A percentile compares a stretch with the other conserved stretches of the same genome.
Conservation (phyloP, 2,329 filamentous ascomycete species). For the Alternaria burnsii region DNA sequence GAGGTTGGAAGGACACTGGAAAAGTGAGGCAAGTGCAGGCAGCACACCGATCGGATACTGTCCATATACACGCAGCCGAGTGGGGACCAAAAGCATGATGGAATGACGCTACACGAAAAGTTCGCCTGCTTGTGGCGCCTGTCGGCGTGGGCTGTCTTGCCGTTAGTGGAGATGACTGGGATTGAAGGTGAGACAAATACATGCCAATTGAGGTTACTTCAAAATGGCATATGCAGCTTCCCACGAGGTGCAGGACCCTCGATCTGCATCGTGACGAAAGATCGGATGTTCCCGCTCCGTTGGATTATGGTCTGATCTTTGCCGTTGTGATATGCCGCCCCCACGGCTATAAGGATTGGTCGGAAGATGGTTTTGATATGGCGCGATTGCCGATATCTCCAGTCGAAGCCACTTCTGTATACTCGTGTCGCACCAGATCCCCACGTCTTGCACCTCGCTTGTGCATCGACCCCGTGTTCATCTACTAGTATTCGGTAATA, state of each 20-base stretch:
- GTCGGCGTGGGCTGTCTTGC: neutral
- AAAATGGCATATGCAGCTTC: neutral
- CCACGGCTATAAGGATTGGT: neutral
- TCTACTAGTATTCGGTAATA: neutral
- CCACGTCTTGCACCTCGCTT: neutral
- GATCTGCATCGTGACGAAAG: neutral
- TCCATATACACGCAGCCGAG: neutral
- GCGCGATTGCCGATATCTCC: slow-evolving; percentile 1
- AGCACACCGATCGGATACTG: slow-evolving; percentile 4
- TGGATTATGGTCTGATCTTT: slow-evolving; percentile 5
- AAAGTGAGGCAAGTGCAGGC: slow-evolving; percentile 2
- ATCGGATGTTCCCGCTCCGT: neutral
- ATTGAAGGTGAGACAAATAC: neutral
- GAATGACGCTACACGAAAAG: neutral
- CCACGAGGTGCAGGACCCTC: slow-evolving; percentile 8
- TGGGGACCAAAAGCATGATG: neutral
- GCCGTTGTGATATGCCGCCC: slow-evolving; percentile 1
- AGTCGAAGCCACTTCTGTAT: neutral
- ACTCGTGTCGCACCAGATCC: slow-evolving; percentile 8
- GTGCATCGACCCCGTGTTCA: neutral
- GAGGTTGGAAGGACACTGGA: neutral
- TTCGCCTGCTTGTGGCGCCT: slow-evolving; percentile 2
- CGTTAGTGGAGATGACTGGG: neutral
- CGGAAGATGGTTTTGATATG: neutral
- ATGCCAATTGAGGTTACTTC: slow-evolving; percentile 3